These are phyloP conservation scores for Exophiala bonariae DNA, from an alignment of 2,329 filamentous ascomycete genomes.

Conservation along the genomic window DNA sequence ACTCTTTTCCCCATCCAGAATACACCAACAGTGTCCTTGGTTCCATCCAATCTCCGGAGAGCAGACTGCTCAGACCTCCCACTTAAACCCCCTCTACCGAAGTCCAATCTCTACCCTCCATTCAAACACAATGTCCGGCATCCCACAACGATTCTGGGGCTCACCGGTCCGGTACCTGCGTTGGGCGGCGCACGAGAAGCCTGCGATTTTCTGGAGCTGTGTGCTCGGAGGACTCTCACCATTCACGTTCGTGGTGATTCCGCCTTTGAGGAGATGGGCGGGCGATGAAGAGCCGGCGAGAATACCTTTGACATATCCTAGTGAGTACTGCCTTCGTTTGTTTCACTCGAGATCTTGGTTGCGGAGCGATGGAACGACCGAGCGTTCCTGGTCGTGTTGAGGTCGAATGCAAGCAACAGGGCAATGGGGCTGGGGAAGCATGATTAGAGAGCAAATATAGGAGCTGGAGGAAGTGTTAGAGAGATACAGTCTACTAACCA, in stretches of 20 bases:
- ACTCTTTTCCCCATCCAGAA: too few relatives aligned
- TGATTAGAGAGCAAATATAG: too few relatives aligned
- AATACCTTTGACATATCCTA: slow-evolving; percentile 88
- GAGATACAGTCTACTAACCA: slow-evolving; percentile 18
- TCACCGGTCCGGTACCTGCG: slow-evolving; percentile 79
- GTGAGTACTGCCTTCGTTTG: slow-evolving; percentile 59
- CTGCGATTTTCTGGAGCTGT: slow-evolving; percentile 87
- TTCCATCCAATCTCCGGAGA: too few relatives aligned
- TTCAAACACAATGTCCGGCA: slow-evolving; percentile 44
- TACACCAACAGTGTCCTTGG: too few relatives aligned
- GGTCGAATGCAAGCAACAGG: too few relatives aligned
- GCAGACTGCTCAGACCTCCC: not conserved
- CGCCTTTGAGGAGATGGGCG: slow-evolving; percentile 69
- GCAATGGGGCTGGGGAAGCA: too few relatives aligned
- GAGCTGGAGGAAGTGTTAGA: too few relatives aligned
- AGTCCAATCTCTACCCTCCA: not conserved
- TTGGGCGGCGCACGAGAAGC: slow-evolving; percentile 85
- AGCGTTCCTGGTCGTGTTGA: too few relatives aligned
- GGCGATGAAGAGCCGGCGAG: slow-evolving; percentile 71
- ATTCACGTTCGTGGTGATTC: slow-evolving; percentile 66
- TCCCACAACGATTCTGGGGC: slow-evolving; percentile 73
- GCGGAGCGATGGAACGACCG: not conserved
- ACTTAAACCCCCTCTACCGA: too few relatives aligned
- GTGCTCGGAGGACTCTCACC: slow-evolving; percentile 74
- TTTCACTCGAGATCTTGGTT: not conserved